Evolutionary conservation across 345 rosid genomes (phyloP), one percentile per base, ranked within the genome.

Genomic region (Eucalyptus caleyi): DNA sequence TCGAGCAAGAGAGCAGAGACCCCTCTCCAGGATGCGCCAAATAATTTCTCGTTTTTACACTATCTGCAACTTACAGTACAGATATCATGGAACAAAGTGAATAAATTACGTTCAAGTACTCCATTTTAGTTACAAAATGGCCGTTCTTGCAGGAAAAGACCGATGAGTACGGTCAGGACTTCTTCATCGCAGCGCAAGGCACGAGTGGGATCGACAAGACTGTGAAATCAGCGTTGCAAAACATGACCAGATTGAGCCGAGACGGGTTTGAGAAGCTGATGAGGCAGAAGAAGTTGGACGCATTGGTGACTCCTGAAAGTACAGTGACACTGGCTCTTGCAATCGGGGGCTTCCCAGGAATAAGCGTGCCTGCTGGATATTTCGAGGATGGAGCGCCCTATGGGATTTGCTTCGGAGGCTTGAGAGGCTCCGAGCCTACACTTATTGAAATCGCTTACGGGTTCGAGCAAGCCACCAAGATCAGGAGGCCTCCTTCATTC

Each of bases 281-380:
- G 93, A 67, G 85, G 85, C 92, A 93, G 14, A 51, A 93, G 13
- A 88, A 92, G 40, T 91, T 96, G 49, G 98, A 95, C 65, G 97
- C 98, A 23, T 13, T 96, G 91, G 93, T 95, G 88, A 90, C 93
- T 3, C 89, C 90, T 18, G 89, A 91, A 86, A 6, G 77, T 16
- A 50, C 18, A 67, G 53, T 87, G 59, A 59, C 50, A 23, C 4
- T 53, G 18, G 92, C 95, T 56, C 91, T 95, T 8, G 98, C 97
- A 26, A 95, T 92, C 23, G 98, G 98, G 81, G 97, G 98, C 62
- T 93, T 88, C 89, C 97, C 97, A n/a, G 97, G 95, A 86, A 94
- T 96, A 72, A 94, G 26, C 54, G 98, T 96, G 8, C 98, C 97
- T 3, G 97, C 95, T 14, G 97, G 96, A 24, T 95, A 94, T 82